Evolutionary conservation across 352 stramenopile species (phyloP), one percentile per base, ranked within the genome.

Genomic region (Globisporangium iwayamae): DNA sequence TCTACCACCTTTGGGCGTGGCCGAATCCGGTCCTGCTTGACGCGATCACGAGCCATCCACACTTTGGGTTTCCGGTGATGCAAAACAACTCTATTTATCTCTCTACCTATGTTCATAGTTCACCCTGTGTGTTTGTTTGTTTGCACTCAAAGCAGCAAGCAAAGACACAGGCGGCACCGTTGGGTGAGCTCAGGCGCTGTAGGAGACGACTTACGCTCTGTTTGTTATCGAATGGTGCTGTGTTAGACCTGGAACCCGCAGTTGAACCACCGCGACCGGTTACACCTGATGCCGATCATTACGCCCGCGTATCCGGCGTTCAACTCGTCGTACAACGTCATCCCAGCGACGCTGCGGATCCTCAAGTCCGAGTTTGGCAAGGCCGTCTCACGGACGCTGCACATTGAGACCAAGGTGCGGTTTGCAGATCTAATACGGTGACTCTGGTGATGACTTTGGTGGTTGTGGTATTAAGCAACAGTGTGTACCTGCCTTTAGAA

Each of bases 281-380:
- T 77, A 22, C 95, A 99, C 68, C 71, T 99, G 45, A 99, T 99
- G 96, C 97, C 97, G 18, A 99, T 99, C 70, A 98, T 99, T 68
- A 99, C 98, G 2, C 98, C 98, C 4, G 93, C 94, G 48, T 99
- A 99, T 71, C 98, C 98, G 13, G 89, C 83, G 16, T 98, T 98
- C 84, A 99, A 99, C 74, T 99, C 96, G 45, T 97, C 96, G 4
- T 99, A 98, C 76, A 99, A 98, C 71, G 95, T 99, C 22, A 89
- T 93, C 62, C 66, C 85, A 16, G 93, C 90, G 4, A 98, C 97
- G 32, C 74, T 98, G 7, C 80, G 85, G 30, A 87, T 97, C 36
- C 84, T 99, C 14, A 93, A 96, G 65, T 69, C 87, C 4, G 96
- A 99, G 71, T 89, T 98, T 53, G 74, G 63, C 10, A 82, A 83